phyloP scores from a whole-genome alignment of 306 rosid species.

The Acacia crassicarpa region DNA sequence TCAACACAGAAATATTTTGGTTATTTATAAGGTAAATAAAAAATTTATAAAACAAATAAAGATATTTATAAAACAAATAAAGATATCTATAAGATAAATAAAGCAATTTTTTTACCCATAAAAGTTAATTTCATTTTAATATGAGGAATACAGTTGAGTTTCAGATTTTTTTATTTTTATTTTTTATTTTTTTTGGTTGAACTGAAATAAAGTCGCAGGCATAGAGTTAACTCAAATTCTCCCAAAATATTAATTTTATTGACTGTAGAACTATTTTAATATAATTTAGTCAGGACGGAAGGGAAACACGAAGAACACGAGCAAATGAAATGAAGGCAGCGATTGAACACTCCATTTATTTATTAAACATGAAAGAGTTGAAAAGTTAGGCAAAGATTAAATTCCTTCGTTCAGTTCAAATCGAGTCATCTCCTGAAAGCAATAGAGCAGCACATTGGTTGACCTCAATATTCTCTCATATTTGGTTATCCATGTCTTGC shows the following conservation, averaged over 20 bases:
- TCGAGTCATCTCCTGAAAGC: not conserved
- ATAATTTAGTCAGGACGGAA: not conserved
- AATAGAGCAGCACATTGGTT: not conserved
- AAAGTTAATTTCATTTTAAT: too few species aligned
- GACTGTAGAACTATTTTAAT: not conserved
- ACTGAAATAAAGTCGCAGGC: too few species aligned
- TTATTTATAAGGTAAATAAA: too few species aligned
- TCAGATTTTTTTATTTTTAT: too few species aligned
- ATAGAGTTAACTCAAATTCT: too few species aligned
- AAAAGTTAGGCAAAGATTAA: not conserved
- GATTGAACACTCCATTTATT: not conserved
- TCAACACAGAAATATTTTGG: too few species aligned
- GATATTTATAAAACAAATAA: too few species aligned
- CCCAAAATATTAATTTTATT: not conserved
- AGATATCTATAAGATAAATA: too few species aligned
- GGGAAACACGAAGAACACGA: not conserved
- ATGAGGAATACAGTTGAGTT: too few species aligned
- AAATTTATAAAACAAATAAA: too few species aligned
- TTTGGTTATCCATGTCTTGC: slow-evolving; percentile 56
- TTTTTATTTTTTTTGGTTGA: too few species aligned
- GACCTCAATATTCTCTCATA: not conserved
- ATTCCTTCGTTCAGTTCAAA: not conserved
- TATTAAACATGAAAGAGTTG: not conserved
- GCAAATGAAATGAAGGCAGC: not conserved
- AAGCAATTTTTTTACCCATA: too few species aligned